Conservation (phyloP, 2,329 filamentous ascomycete genomes). For the Arthrobotrys iridis region DNA sequence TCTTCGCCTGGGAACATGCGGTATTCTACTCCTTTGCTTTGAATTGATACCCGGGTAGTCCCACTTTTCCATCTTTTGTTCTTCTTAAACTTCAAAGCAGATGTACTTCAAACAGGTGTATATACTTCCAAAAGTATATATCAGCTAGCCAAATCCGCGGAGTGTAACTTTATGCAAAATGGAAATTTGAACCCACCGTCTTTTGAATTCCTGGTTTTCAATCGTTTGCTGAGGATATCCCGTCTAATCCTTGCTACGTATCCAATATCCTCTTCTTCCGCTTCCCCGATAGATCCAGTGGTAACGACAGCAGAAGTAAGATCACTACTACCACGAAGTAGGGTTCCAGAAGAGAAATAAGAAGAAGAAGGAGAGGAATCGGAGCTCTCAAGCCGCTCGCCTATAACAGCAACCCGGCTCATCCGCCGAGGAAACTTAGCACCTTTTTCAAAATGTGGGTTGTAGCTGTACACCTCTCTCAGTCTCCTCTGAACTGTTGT, state of each 20-base stretch:
- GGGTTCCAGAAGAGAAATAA: not conserved
- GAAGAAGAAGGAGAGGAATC: too few species aligned
- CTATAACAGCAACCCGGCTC: not conserved
- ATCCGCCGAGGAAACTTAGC: slow-evolving; percentile 12
- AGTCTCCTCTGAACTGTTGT: not conserved
- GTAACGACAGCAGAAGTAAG: not conserved
- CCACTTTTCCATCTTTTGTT: not conserved
- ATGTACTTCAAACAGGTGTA: not conserved
- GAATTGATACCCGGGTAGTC: not conserved
- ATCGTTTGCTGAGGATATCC: not conserved
- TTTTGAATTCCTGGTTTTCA: not conserved
- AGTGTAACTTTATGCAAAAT: not conserved
- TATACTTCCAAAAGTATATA: slow-evolving; percentile 36
- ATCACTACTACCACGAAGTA: not conserved
- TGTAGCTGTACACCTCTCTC: slow-evolving; percentile 5
- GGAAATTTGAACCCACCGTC: not conserved
- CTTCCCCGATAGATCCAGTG: not conserved
- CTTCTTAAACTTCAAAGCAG: not conserved
- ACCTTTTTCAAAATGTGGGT: not conserved
- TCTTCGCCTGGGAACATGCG: not conserved
- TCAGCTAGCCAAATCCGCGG: not conserved
- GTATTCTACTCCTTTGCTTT: not conserved
- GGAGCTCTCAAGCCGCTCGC: not conserved
- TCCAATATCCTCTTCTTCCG: not conserved
- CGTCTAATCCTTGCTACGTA: not conserved